phyloP scores from a whole-genome alignment of 768 basidiomycete species.

The Auriscalpium vulgare region DNA sequence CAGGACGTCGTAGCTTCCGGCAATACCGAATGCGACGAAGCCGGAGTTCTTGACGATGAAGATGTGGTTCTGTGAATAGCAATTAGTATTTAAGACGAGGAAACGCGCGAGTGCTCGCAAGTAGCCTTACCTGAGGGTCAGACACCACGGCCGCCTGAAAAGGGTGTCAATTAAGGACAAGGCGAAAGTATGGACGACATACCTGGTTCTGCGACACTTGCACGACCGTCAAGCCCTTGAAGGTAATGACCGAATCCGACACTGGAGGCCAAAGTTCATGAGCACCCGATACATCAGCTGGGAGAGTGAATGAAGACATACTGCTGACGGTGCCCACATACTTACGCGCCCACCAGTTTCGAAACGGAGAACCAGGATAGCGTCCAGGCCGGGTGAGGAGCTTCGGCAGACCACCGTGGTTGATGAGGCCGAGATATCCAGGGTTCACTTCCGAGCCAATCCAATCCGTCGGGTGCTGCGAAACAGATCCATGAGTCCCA shows the following conservation, averaged over 20 bases:
- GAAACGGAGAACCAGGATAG: constrained; percentile 66
- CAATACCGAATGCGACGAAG: constrained; percentile 69
- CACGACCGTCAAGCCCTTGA: constrained; percentile 74
- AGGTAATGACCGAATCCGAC: constrained; percentile 76
- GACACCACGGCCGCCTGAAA: constrained; percentile 58
- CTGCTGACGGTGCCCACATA: constrained; percentile 64
- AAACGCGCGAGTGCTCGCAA: neutral
- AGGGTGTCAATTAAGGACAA: neutral
- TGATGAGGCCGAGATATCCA: constrained; percentile 66
- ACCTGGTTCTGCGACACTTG: constrained; percentile 82
- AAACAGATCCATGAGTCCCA: neutral
- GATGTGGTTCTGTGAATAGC: constrained; percentile 44
- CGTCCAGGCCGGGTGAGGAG: constrained; percentile 66
- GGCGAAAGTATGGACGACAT: neutral
- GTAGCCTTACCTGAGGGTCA: constrained; percentile 46
- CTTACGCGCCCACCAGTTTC: constrained; percentile 81
- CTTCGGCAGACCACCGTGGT: constrained; percentile 78
- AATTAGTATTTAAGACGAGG: neutral
- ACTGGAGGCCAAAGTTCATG: constrained; percentile 31
- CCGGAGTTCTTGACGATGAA: constrained; percentile 77
- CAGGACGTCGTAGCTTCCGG: constrained; percentile 69
- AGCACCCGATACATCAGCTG: neutral
- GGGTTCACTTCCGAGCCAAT: constrained; percentile 64
- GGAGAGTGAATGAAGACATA: constrained; percentile 26
- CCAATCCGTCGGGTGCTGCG: constrained; percentile 55